Percentiles rank a stretch among this genome's conserved stretches.
Evolutionary conservation across 2,329 filamentous ascomycete species (phyloP).

Genomic region (Aspergillus oerlinghausenensis): DNA sequence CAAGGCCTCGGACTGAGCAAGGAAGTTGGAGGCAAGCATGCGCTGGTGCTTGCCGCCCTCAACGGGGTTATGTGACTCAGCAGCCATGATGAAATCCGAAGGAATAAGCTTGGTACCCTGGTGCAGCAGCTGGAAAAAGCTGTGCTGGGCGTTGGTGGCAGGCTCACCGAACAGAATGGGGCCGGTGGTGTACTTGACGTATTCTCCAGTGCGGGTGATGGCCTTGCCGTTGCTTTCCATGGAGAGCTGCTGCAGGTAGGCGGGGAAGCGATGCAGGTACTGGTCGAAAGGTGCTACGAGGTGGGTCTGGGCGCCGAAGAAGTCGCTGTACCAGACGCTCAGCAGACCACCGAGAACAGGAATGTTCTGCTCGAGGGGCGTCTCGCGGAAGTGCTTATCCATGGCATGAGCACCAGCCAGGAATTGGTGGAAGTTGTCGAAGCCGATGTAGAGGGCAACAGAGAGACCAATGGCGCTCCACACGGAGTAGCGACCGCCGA

Average conservation of each 20-base stretch:
- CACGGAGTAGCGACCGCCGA: constrained; percentile 95
- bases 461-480: constrained; percentile 98
- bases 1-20: constrained; percentile 47
- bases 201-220: constrained; percentile 78
- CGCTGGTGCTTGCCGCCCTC: constrained; percentile 88
- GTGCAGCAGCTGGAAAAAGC: constrained; percentile 99
- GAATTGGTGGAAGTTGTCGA: constrained; percentile 96
- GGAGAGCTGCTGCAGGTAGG: constrained; percentile 96
- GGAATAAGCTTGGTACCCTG: constrained; percentile 99
- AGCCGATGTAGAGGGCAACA: constrained; percentile 91
- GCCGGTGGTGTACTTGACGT: constrained; percentile 96
- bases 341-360: constrained; percentile 85
- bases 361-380: constrained; percentile 91
- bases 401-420: constrained; percentile 90
- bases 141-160: constrained; percentile 98
- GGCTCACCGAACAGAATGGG: constrained; percentile 96
- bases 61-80: constrained; percentile 94
- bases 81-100: constrained; percentile 94
- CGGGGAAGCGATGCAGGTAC: constrained; percentile 97
- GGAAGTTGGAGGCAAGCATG: constrained; percentile 50
- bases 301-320: constrained; percentile 97
- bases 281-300: constrained; percentile 97
- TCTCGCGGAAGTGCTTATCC: constrained; percentile 95
- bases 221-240: constrained; percentile 99
- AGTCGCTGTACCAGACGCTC: constrained; percentile 98